A percentile compares a stretch with the other conserved stretches of the same genome.
These are phyloP conservation scores for Pogostemon cablin DNA, from an alignment of 257 asterid genomes.

Conservation along the genomic window DNA sequence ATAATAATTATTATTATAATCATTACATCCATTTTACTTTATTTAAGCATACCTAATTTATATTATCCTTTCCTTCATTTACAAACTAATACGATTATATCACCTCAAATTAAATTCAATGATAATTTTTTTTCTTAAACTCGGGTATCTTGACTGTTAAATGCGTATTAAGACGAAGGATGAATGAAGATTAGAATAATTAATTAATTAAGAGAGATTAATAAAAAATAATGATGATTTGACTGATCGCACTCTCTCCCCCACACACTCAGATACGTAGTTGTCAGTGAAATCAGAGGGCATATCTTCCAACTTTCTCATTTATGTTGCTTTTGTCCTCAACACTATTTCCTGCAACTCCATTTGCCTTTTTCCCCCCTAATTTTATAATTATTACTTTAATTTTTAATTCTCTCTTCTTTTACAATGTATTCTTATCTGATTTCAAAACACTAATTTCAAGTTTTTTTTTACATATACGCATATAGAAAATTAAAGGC, in stretches of 20 bases:
- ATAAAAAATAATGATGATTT: slow-evolving; percentile 40
- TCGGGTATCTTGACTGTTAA: no score
- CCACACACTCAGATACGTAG: slow-evolving; percentile 58
- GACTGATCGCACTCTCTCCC: slow-evolving; percentile 64
- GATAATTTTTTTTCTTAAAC: no score
- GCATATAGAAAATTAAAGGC: not conserved
- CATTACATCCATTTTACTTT: no score
- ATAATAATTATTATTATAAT: no score
- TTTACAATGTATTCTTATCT: not conserved
- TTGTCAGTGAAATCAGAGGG: slow-evolving; percentile 56
- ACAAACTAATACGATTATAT: no score
- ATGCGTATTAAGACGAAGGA: no score
- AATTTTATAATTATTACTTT: no score
- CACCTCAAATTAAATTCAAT: no score
- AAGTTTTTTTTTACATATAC: not conserved
- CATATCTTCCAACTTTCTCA: slow-evolving; percentile 50
- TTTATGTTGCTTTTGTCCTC: slow-evolving; percentile 51
- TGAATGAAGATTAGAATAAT: not conserved
- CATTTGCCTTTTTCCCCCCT: not conserved
- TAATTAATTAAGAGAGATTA: not conserved
- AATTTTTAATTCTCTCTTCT: not conserved
- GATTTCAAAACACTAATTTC: not conserved
- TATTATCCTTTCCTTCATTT: no score
- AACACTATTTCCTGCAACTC: slow-evolving; percentile 38
- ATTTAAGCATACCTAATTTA: no score